Conservation (phyloP, 805 yeast genomes). For the Hanseniaspora jakobsenii region DNA sequence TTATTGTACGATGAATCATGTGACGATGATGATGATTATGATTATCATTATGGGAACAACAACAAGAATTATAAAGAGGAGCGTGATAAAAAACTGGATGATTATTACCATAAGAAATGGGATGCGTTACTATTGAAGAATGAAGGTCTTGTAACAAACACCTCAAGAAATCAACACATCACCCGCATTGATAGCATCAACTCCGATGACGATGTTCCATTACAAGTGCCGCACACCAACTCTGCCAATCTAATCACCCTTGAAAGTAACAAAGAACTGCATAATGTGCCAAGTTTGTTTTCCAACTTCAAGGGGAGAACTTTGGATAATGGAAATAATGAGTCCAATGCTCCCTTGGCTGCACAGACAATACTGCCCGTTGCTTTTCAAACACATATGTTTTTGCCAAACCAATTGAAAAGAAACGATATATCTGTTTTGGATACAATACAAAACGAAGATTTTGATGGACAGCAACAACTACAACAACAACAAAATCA, state of each 20-base stretch:
- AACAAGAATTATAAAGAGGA: too few species aligned
- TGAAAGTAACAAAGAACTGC: not conserved
- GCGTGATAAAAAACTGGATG: conserved; percentile 3
- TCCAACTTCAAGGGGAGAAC: not conserved
- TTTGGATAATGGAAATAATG: not conserved
- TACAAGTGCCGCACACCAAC: not conserved
- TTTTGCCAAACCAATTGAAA: conserved; percentile 28
- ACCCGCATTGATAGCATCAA: conserved; percentile 11
- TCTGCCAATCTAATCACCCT: not conserved
- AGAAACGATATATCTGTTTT: too few species aligned
- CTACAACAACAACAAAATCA: too few species aligned
- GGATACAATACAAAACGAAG: too few species aligned
- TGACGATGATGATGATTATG: not conserved
- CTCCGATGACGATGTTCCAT: not conserved
- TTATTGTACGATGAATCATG: not conserved
- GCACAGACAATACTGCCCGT: conserved; percentile 49
- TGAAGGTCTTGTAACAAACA: conserved; percentile 1
- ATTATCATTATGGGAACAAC: too few species aligned
- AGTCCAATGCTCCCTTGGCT: conserved; percentile 50
- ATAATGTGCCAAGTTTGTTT: not conserved
- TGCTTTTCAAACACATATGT: conserved; percentile 51
- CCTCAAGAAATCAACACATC: not conserved
- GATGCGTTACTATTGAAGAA: conserved; percentile 6
- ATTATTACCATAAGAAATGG: conserved; percentile 14
- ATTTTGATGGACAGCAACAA: too few species aligned